Base-by-base conservation (phyloP, 192 early-diverging fungal species). In the Backusella sp. region DNA sequence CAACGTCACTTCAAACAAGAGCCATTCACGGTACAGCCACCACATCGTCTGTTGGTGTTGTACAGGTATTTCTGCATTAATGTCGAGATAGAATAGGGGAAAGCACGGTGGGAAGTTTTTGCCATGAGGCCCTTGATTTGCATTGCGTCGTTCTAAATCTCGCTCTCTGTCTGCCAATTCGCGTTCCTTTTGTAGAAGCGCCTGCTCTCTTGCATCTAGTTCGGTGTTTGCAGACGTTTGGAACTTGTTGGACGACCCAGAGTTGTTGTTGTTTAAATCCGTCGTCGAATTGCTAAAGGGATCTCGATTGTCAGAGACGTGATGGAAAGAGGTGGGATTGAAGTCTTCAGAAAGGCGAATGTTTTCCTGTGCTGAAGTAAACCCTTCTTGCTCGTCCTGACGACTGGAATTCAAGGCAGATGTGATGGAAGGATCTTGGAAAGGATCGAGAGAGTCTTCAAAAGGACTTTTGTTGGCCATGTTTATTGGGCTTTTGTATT, bases 71-170 rank as follows among this genome's bases (percentile, higher is more conserved):
- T 93, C 92, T 9, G 75, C 82, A 21, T 87, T 85, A 76, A 96
- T 96, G 72, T 92, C 87, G 71, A 94, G 90, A 81, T 94, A 94
- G 76, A 96, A 89, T 73, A 94, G 76, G 12, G 94, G 94, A 66
- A 92, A 95, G 74, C 92, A 92, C 59, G 93, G 92, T 4, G 94
- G 94, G 73, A 94, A 94, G 72, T 91, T 92, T 82, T 94, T 93
- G 41, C 72, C 66, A 8, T 52, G 66, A 41, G 90, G 82, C 23
- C 88, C 79, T 14, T 90, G 90, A 32, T 82, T 81, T 36, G 77
- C 87, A 76, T 94, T 91, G 68, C 92, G 90, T 44, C 86, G 77
- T 53, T 84, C 78, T 11, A 96, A 84, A 46, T 87, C 87, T 26
- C 87, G 85, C 79, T 96, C 95, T 36, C 95, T 87, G 0, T 87